Conservation (phyloP, 2,329 filamentous ascomycete species). For the Coleophoma cylindrospora region DNA sequence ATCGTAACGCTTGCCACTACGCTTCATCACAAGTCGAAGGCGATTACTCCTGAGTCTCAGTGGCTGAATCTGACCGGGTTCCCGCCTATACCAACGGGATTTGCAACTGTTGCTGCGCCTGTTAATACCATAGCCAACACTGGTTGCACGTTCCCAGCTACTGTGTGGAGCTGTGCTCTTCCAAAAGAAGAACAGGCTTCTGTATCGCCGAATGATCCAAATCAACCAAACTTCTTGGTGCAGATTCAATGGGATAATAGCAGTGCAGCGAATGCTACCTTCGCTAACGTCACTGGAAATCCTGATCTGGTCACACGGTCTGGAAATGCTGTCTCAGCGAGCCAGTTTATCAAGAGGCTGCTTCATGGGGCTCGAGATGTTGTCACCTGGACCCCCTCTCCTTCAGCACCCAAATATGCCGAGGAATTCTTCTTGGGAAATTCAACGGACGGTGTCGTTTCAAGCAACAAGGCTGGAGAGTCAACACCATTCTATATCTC, state of each 20-base stretch:
- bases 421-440: constrained; percentile 82
- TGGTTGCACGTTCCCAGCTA: constrained; percentile 66
- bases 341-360: constrained; percentile 23
- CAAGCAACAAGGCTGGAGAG: constrained; percentile 71
- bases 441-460: constrained; percentile 70
- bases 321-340: constrained; percentile 26
- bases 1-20: constrained; percentile 53
- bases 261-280: constrained; percentile 36
- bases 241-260: constrained; percentile 70
- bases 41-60: constrained; percentile 33
- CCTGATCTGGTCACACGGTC: constrained; percentile 16
- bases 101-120: constrained; percentile 72
- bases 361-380: constrained; percentile 26
- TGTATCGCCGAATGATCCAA: constrained; percentile 56
- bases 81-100: constrained; percentile 79
- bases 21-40: constrained; percentile 36
- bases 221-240: constrained; percentile 74
- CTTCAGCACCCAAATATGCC: constrained; percentile 35
- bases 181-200: constrained; percentile 71
- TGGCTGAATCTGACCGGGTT: constrained; percentile 87
- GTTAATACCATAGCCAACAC: constrained; percentile 59
- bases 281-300: constrained; percentile 30
- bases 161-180: constrained; percentile 81
- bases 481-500: constrained; percentile 85
- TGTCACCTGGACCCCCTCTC: constrained; percentile 36